Percentiles rank a stretch among this genome's conserved stretches.
Evolutionary conservation across 495 filamentous ascomycete genomes (phyloP).

Genomic region (Hypoxylon rickii): DNA sequence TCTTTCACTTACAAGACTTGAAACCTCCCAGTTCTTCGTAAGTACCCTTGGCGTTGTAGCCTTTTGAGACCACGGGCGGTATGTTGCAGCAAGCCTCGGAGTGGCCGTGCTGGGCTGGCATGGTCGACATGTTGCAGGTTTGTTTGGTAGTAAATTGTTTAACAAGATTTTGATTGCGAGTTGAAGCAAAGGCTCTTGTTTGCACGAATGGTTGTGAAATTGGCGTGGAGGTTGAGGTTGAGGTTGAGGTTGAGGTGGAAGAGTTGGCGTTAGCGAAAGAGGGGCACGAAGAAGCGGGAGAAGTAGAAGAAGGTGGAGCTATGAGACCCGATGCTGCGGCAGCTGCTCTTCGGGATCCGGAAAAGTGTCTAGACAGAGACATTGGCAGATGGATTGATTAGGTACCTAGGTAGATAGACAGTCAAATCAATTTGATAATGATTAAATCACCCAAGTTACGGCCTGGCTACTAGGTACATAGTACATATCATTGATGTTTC

Average conservation of each 20-base stretch:
- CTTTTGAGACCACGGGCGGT: slow-evolving; percentile 65
- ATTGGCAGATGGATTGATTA: too few relatives aligned
- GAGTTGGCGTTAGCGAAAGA: slow-evolving; percentile 13
- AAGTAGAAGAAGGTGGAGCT: slow-evolving; percentile 12
- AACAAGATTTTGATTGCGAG: slow-evolving; percentile 3
- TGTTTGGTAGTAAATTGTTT: slow-evolving; percentile 8
- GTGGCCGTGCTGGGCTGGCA: slow-evolving; percentile 56
- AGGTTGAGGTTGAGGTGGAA: slow-evolving; percentile 3
- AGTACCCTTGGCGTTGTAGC: slow-evolving; percentile 67
- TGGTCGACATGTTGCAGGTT: slow-evolving; percentile 54
- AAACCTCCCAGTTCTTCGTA: slow-evolving; percentile 66
- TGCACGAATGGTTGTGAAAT: slow-evolving; percentile 2
- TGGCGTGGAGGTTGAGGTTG: slow-evolving; percentile 2
- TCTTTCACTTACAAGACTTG: slow-evolving; percentile 66
- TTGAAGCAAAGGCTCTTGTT: too few relatives aligned
- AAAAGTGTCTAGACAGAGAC: slow-evolving; percentile 26
- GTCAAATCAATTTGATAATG: too few relatives aligned
- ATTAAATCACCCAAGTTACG: too few relatives aligned
- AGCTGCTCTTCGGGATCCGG: slow-evolving; percentile 32
- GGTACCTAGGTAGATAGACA: not conserved
- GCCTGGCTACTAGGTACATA: not conserved
- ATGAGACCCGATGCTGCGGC: slow-evolving; percentile 14
- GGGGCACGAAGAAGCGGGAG: slow-evolving; percentile 5
- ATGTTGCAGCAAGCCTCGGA: slow-evolving; percentile 74
- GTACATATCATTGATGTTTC: not conserved